Percentiles rank a stretch among this genome's conserved stretches.
phyloP scores from a whole-genome alignment of 805 yeast species.

The Metschnikowia drakensbergensis region DNA sequence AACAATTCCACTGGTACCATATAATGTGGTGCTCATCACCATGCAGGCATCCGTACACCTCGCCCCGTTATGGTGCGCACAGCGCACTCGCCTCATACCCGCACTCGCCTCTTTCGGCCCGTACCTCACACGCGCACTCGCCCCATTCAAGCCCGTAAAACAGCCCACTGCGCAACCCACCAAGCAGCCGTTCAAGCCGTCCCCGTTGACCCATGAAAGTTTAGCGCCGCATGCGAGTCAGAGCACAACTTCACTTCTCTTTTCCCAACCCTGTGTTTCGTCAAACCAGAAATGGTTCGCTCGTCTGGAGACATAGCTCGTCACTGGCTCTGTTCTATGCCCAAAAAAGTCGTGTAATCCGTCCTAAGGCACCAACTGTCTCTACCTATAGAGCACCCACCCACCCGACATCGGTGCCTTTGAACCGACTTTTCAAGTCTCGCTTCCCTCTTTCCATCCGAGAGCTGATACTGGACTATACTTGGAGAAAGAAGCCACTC shows the following conservation, averaged over 20 bases:
- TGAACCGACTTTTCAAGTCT: constrained; percentile 48
- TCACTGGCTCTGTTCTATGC: neutral
- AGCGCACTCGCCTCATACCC: no score
- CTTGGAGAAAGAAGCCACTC: constrained; percentile 34
- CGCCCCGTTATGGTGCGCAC: no score
- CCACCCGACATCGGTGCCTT: constrained; percentile 66
- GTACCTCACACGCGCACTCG: no score
- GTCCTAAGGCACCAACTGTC: neutral
- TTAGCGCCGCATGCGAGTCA: neutral
- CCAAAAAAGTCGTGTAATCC: neutral
- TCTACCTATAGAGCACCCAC: constrained; percentile 48
- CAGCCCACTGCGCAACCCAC: neutral
- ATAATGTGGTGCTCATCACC: no score
- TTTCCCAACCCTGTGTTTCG: neutral
- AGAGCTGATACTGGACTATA: constrained; percentile 54
- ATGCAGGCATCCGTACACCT: no score
- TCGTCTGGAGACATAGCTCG: neutral
- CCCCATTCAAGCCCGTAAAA: no score
- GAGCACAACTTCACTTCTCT: neutral
- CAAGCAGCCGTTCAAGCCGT: neutral
- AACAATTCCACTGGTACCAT: no score
- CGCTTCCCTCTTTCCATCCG: constrained; percentile 55
- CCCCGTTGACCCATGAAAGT: neutral
- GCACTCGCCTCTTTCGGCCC: no score
- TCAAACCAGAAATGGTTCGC: neutral